Base-by-base conservation (phyloP, 176 grass and related monocot genomes). In the Tillandsia leiboldiana region DNA sequence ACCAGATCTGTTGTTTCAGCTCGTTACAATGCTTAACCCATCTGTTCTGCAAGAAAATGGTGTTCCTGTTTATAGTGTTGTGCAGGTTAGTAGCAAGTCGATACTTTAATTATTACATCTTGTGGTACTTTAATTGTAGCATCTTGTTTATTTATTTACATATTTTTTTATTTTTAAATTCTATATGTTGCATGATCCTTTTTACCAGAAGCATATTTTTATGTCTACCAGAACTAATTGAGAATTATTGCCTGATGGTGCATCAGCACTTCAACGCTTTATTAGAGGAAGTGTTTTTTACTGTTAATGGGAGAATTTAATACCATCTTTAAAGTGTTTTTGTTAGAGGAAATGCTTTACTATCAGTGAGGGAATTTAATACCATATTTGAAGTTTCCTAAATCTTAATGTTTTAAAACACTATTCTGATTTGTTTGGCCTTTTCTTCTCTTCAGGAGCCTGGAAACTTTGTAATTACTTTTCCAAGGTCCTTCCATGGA, bases 381-480 rank as follows among this genome's bases (percentile, higher is more conserved):
- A n/a, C 13, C 14, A 28, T 54, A 17, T 72, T 59, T 2, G 17
- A 72, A 58, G 54, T 59, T 59, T 20, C 54, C 14, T 42, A 42
- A 7, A 42, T 42, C 33, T 42, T 42, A 15, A 58, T 58, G 54
- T 17, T 58, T 3, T 17, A 18, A 58, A 7, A 59, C 54, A 59
- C 20, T 76, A 20, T 56, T 63, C 51, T 51, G 64, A 22, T 53
- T 76, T 64, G 42, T 82, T 50, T 48, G 58, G 14, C 12, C 27
- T 51, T 58, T 17, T 15, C 65, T 61, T 84, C 69, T 73, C 49
- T 62, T 69, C 75, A 96, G 92, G 92, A 96, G 72, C 92, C 88
- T 82, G 92, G 92, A 50, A 96, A 91, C 75, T 96, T 96, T 76
- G 88, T 96, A 52, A 91, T 96, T 77, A 96, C 92, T 75, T 96